Base-by-base conservation (phyloP, 2,329 filamentous ascomycete species). In the Venturia aucupariae region DNA sequence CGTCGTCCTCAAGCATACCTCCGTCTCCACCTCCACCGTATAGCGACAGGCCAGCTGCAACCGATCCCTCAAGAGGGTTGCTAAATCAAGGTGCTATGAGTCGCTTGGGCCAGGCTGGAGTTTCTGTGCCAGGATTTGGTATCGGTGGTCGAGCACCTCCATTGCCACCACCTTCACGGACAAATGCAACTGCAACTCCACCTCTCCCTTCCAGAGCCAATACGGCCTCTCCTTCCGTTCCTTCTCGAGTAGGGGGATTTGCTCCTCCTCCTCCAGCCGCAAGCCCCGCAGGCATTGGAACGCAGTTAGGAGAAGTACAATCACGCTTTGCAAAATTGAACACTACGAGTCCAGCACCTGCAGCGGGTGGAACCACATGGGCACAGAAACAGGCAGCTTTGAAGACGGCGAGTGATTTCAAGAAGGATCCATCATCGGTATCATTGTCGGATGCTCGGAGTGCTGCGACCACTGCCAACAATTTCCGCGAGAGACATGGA, bases 91-190 rank as follows among this genome's bases (percentile, higher is more conserved):
- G 80, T 5, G 87, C 90, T 5, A 73, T 88, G 64, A 81, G 78
- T 65, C 82, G 90, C 51, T 80, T 97, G 10, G 84, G 86, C 13
- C 82, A 85, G 44, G 87, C 90, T 0, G 92, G 92, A 0, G 81
- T 96, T 6, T 89, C 87, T 0, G 90, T 96, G 0, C 88, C 91
- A 0, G 88, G 83, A 0, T 79, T 96, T 4, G 89, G 89, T 5
- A 95, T 96, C 66, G 86, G 85, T 3, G 73, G 71, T 59, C 76
- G 68, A n/a, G 72, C 72, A 66, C 73, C 73, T 61, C 72, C 63
- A 66, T 68, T 71, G 32, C 66, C 72, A 22, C 38, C 68, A 65
- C 42, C 60, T 32, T 48, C 51, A n/a, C 51, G 51, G 8, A 57
- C 27, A 35, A 35, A 27, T 8, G n/a, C 35, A 35, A 35, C 51